Base-by-base conservation (phyloP, 176 grass and related monocot species). In the Aechmea fasciata region DNA sequence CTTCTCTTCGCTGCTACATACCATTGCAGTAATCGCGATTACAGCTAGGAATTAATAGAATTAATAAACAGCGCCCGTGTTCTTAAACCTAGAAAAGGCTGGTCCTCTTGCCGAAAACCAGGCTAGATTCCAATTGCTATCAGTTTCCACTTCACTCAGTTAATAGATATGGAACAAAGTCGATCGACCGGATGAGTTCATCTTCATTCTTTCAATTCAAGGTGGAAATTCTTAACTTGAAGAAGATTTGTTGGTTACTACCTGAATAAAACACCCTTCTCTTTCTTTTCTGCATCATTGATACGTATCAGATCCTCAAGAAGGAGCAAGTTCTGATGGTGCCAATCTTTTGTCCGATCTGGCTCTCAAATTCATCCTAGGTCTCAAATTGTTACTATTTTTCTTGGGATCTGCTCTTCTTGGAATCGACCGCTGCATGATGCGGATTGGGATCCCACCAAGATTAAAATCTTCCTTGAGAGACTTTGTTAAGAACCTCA, bases 381-480 rank as follows among this genome's bases (percentile, higher is more conserved):
- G 1, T 0, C 28, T 71, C 22, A 33, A 15, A 15, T 67, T 73
- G 54, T 11, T 79, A 17, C 24, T 69, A 51, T 54, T 82, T 57
- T 18, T 82, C 66, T 65, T 77, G 13, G 51, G 25, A 74, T 64
- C 20, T 4, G 63, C 71, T 90, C 88, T 97, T 77, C 89, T 83
- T 22, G 81, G 81, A 74, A 83, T 75, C 57, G 81, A 78, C 57
- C 82, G 86, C 10, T 92, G 93, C 15, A 86, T 64, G 3, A 97
- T 73, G 14, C 93, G 81, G 70, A 97, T 92, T 23, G 93, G 89
- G 67, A 97, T 92, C 9, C 89, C 93, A 71, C 93, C 93, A 13
- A 92, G 84, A 81, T 97, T 52, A 48, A 97, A 97, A 76, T 92
- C 93, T 61, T 97, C 89, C 82, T 96, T 96, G 75, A 96, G 84